Evolutionary conservation across 192 early-diverging fungal species (phyloP), one percentile per base, ranked within the genome.

Genomic region (Dissophora globulifera): DNA sequence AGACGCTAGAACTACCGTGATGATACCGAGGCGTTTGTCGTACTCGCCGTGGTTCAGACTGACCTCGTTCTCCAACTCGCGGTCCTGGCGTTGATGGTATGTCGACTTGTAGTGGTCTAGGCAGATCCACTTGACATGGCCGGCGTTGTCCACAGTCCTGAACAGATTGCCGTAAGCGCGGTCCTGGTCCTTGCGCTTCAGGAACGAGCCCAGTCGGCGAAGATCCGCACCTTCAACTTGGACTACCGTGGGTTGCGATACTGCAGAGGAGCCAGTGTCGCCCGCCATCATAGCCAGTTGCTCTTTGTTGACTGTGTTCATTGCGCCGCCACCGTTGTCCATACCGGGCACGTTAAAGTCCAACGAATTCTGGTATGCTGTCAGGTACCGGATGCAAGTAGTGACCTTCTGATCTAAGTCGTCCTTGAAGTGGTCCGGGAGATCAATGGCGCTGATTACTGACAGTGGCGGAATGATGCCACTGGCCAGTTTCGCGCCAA

Each of bases 71-170:
- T 76, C 71, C 13, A 76, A 76, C 27, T 60, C 62, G 20, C 58
- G 57, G 22, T 76, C 71, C 29, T 67, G 62, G 48, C 48, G 31
- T 22, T 49, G 49, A 32, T 67, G 71, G 29, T 66, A 76, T 12
- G 71, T 76, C 3, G 71, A 57, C 25, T 54, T 60, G 38, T 66
- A 67, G 43, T 76, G 71, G 32, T 76, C 71, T 26, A 60, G 52
- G 46, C 71, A 76, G 50, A 76, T 76, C 71, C 71, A 76, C 9
- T 61, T 59, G 50, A 76, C 63, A 58, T 76, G 71, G 7, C 71
- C 71, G 15, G 57, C 17, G 4, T 22, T 45, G 52, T 67, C 62
- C 43, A 76, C 71, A 5, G 63, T 76, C 35, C 63, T 35, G 63
- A 65, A 76, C 23, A 76, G 26, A 45, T 76, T 76, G 50, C 71